These are phyloP conservation scores for Ustilago shanxiensis DNA, from an alignment of 1,284 basidiomycete species.

Conservation along the genomic window DNA sequence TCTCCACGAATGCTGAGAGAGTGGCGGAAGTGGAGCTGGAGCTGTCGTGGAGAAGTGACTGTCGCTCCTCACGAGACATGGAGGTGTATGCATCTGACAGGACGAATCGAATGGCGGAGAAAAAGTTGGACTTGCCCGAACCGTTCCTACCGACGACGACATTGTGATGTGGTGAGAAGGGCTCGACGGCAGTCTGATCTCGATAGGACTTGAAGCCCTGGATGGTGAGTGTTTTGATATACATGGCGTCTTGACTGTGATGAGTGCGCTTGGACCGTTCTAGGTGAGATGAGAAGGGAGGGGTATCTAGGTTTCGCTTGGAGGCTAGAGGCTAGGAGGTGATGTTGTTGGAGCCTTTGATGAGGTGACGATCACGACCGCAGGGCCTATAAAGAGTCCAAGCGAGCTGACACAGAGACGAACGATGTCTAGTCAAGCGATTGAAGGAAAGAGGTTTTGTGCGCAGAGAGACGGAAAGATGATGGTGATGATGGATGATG, in stretches of 20 bases:
- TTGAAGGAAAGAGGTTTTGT: neutral
- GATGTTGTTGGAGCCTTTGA: constrained; percentile 10
- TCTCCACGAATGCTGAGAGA: constrained; percentile 87
- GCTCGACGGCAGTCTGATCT: constrained; percentile 75
- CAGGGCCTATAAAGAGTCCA: neutral
- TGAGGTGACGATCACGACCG: constrained; percentile 13
- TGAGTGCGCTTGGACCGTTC: neutral
- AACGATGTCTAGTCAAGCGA: neutral
- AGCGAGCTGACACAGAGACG: neutral
- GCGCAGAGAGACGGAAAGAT: neutral
- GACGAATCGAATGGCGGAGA: constrained; percentile 87
- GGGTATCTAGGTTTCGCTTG: neutral
- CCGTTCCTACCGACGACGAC: constrained; percentile 71
- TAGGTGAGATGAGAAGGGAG: neutral
- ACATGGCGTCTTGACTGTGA: constrained; percentile 20
- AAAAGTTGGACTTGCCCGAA: constrained; percentile 71
- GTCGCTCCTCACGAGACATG: constrained; percentile 92
- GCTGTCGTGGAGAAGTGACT: constrained; percentile 91
- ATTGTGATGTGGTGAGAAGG: constrained; percentile 71
- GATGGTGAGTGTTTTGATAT: constrained; percentile 65
- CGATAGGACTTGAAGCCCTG: constrained; percentile 93
- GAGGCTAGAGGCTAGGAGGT: too few relatives aligned
- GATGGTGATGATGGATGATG: constrained; percentile 7
- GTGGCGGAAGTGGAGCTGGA: constrained; percentile 84
- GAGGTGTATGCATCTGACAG: constrained; percentile 97